Conservation (phyloP, 106 monocot genomes). For the Dioscorea zingiberensis region DNA sequence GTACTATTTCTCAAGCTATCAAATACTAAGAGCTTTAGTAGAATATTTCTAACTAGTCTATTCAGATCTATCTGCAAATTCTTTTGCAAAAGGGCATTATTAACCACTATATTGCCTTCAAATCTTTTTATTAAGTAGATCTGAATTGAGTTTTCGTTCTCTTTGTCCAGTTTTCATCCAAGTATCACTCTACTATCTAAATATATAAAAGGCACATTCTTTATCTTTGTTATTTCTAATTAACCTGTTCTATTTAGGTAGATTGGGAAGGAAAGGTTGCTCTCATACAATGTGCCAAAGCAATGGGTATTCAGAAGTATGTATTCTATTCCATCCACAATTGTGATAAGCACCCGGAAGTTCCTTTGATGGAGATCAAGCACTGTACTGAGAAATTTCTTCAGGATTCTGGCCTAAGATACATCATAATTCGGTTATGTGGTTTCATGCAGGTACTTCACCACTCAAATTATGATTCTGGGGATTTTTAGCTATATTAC, state of each 20-base stretch:
- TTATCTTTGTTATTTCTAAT: constrained; percentile 7
- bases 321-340: constrained; percentile 98
- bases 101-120: no score
- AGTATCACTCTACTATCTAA: no score
- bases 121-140: no score
- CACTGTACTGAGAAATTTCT: constrained; percentile 92
- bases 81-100: no score
- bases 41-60: no score
- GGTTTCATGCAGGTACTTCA: constrained; percentile 94
- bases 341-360: constrained; percentile 96
- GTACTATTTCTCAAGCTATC: constrained; percentile 22
- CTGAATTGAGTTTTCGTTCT: no score
- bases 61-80: no score
- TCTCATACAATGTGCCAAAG: constrained; percentile 96
- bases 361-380: constrained; percentile 98
- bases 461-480: not conserved
- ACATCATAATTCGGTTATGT: constrained; percentile 88
- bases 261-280: constrained; percentile 99
- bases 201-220: no score
- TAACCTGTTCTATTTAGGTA: constrained; percentile 67
- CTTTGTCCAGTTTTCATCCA: no score
- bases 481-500: not conserved
- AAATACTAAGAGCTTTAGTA: no score
- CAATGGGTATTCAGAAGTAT: constrained; percentile 96
- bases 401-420: constrained; percentile 76